Evolutionary conservation across 306 rosid species (phyloP).

Genomic region (Cucurbita argyrosperma): DNA sequence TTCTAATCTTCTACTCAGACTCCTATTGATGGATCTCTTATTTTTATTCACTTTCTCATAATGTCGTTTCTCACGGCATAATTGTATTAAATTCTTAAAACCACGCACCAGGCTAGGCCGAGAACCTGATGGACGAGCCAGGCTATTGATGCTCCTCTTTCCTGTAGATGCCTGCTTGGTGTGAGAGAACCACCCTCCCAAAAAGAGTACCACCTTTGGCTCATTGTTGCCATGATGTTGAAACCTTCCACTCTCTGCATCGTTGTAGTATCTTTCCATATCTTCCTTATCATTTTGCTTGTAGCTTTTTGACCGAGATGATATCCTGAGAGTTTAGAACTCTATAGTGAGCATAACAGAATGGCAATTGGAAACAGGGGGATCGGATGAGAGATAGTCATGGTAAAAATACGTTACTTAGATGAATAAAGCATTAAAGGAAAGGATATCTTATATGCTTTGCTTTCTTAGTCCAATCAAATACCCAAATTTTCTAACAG

Average conservation of each 20-base stretch:
- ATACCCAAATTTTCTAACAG: neutral
- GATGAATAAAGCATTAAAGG: neutral
- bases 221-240: conserved; percentile 13
- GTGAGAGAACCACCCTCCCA: conserved; percentile 39
- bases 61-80: conserved; percentile 25
- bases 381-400: neutral
- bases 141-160: conserved; percentile 15
- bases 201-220: conserved; percentile 20
- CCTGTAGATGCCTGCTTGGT: conserved; percentile 17
- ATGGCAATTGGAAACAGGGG: neutral
- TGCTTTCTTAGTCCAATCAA: neutral
- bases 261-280: conserved; percentile 13
- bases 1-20: neutral
- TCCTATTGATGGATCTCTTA: neutral
- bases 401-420: neutral
- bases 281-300: conserved; percentile 15
- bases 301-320: conserved; percentile 9
- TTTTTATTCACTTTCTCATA: neutral
- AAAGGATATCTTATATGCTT: neutral
- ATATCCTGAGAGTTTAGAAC: conserved; percentile 31
- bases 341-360: neutral
- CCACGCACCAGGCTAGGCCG: conserved; percentile 30
- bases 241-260: conserved; percentile 34
- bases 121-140: conserved; percentile 19
- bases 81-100: conserved; percentile 35